These are phyloP conservation scores for Lasiosphaeriaceae sp. DNA, from an alignment of 495 filamentous ascomycete species.

Conservation along the genomic window DNA sequence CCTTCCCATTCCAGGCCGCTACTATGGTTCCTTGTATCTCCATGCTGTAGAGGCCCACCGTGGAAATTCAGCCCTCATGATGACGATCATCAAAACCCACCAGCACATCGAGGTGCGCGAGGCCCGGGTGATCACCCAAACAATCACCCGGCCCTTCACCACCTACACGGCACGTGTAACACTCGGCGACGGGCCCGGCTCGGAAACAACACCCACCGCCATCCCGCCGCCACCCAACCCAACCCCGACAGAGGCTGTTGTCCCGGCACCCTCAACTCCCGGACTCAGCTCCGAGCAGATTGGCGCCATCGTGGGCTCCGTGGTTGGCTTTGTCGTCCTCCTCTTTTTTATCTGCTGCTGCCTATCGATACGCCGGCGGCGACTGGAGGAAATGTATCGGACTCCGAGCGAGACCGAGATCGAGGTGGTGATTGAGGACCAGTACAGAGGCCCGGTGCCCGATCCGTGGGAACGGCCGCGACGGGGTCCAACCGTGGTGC, in stretches of 20 bases:
- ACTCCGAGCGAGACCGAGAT: background rate
- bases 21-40: background rate
- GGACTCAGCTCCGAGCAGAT: background rate
- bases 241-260: background rate
- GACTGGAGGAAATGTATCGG: background rate
- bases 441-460: background rate
- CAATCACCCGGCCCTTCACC: conserved; percentile 1
- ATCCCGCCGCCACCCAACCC: background rate
- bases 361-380: background rate
- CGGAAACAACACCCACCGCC: background rate
- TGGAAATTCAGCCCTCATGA: background rate
- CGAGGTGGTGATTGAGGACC: background rate
- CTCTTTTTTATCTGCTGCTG: background rate
- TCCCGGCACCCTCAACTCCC: background rate
- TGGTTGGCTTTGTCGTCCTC: background rate
- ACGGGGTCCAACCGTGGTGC: background rate
- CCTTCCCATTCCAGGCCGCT: background rate
- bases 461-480: background rate
- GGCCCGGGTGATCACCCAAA: conserved; percentile 2
- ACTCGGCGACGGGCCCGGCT: background rate
- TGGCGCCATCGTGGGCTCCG: background rate
- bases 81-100: background rate
- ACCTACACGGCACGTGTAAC: conserved; percentile 3
- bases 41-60: background rate
- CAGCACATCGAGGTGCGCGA: background rate